Evolutionary conservation across 2,329 filamentous ascomycete species (phyloP).

Genomic region (Trichoderma sp.): DNA sequence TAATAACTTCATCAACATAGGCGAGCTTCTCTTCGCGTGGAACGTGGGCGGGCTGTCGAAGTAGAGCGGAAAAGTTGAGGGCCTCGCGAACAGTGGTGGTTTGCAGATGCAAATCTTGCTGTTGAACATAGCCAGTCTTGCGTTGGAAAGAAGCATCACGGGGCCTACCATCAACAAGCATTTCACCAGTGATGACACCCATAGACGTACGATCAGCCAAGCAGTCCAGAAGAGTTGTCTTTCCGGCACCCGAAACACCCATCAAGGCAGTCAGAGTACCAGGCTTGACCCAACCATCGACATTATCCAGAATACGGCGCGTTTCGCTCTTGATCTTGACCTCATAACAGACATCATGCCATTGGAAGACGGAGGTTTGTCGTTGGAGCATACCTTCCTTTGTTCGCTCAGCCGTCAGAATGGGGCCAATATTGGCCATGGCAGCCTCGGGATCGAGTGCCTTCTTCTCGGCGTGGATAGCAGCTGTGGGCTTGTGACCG

Average conservation of each 20-base stretch:
- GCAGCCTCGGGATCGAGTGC: conserved; percentile 64
- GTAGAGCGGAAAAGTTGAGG: conserved; percentile 80
- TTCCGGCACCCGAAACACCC: conserved; percentile 91
- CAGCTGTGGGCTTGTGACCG: conserved; percentile 64
- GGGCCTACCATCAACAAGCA: conserved; percentile 67
- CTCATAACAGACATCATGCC: conserved; percentile 79
- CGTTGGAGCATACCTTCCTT: conserved; percentile 48
- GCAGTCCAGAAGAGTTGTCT: conserved; percentile 87
- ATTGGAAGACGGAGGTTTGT: conserved; percentile 81
- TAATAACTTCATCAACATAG: conserved; percentile 90
- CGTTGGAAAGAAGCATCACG: conserved; percentile 85
- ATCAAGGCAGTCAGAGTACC: conserved; percentile 88
- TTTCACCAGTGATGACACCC: conserved; percentile 85
- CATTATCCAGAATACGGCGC: conserved; percentile 78
- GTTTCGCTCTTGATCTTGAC: conserved; percentile 77
- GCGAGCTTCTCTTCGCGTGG: conserved; percentile 76
- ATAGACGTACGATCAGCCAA: conserved; percentile 84
- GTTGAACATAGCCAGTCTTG: conserved; percentile 89
- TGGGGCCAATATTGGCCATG: conserved; percentile 53
- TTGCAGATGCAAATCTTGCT: conserved; percentile 85
- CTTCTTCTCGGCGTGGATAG: conserved; percentile 61
- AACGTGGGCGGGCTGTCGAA: conserved; percentile 80
- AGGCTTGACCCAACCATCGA: conserved; percentile 93
- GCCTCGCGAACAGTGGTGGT: conserved; percentile 89
- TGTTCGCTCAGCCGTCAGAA: conserved; percentile 50